Percentiles rank a stretch among this genome's conserved stretches.
These are phyloP conservation scores for Croton laevigatus DNA, from an alignment of 441 rosid species.

Conservation along the genomic window DNA sequence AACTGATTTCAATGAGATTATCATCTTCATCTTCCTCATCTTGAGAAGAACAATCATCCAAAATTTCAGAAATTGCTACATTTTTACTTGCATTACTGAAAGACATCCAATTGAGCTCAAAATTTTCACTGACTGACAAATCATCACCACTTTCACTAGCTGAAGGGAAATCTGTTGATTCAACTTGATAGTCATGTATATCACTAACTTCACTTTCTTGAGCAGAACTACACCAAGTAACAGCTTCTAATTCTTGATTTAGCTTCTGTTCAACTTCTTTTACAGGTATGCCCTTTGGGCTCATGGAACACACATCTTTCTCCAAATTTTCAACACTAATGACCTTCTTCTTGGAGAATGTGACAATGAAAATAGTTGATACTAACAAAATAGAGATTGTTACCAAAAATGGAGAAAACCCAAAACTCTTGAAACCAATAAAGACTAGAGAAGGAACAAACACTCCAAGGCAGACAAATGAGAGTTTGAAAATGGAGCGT, in stretches of 20 bases:
- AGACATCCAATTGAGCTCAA: conserved; percentile 36
- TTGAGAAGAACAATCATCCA: conserved; percentile 27
- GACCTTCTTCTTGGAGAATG: conserved; percentile 25
- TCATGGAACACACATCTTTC: conserved; percentile 19
- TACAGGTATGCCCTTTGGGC: conserved; percentile 6
- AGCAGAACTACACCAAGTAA: conserved; percentile 11
- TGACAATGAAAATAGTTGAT: conserved; percentile 31
- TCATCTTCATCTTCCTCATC: conserved; percentile 53
- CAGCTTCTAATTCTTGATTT: conserved; percentile 16
- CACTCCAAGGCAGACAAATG: conserved; percentile 25
- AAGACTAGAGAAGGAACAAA: conserved; percentile 28
- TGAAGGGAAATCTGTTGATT: conserved; percentile 32
- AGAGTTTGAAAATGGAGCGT: conserved; percentile 25
- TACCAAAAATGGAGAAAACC: conserved; percentile 26
- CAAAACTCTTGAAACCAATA: conserved; percentile 25
- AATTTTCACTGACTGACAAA: conserved; percentile 24
- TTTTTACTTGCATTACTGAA: conserved; percentile 22
- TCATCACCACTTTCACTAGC: conserved; percentile 38
- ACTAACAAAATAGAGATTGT: conserved; percentile 35
- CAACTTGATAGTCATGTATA: conserved; percentile 29
- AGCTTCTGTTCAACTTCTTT: conserved; percentile 24
- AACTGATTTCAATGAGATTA: conserved; percentile 63
- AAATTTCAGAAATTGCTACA: conserved; percentile 27
- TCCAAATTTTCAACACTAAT: conserved; percentile 4
- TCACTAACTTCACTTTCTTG: conserved; percentile 23